Conservation (phyloP, 768 basidiomycete genomes). For the Lactarius tabidus region DNA sequence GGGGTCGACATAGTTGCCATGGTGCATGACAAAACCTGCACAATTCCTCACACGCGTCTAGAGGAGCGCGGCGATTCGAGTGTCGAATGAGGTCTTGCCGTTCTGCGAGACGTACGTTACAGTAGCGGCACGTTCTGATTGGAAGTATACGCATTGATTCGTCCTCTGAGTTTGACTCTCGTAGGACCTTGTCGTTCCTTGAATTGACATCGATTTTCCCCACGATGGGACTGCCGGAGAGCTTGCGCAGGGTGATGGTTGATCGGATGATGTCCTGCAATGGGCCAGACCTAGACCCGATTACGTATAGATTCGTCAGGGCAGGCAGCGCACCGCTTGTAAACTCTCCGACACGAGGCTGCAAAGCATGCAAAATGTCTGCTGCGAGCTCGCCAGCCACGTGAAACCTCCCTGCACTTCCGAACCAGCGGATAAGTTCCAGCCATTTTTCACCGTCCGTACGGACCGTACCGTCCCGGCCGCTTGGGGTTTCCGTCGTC, state of each 20-base stretch:
- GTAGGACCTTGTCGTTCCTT: neutral
- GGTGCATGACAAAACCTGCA: neutral
- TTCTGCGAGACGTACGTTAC: neutral
- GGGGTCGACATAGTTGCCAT: neutral
- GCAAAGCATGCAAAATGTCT: neutral
- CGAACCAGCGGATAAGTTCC: neutral
- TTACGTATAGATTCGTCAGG: neutral
- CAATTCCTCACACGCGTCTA: neutral
- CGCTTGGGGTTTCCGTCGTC: neutral
- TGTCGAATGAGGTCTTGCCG: neutral
- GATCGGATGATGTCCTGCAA: neutral
- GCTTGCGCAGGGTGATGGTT: neutral
- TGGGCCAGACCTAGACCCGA: neutral
- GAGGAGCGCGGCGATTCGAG: neutral
- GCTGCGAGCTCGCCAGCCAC: neutral
- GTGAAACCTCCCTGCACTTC: neutral
- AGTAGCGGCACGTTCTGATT: neutral
- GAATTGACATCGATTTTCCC: neutral
- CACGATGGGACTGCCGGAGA: neutral
- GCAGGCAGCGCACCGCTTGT: neutral
- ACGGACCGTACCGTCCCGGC: neutral
- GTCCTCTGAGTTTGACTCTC: neutral
- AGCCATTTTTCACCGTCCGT: neutral
- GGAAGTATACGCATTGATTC: neutral
- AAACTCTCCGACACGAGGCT: neutral